These are phyloP conservation scores for Corymbia citriodora DNA, from an alignment of 441 rosid species.

Conservation along the genomic window DNA sequence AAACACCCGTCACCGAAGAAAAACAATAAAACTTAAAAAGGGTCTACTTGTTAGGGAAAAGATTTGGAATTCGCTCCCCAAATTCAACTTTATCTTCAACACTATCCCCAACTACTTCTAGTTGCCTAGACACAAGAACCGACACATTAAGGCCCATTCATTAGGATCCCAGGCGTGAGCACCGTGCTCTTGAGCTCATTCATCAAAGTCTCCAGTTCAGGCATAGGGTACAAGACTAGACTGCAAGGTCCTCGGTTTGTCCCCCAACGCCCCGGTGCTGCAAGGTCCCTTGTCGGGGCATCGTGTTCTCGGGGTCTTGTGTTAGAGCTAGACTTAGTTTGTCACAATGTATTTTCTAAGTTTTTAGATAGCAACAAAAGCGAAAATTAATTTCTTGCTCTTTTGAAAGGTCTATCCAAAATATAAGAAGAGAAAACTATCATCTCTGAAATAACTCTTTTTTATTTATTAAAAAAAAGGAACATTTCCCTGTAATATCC, in stretches of 20 bases:
- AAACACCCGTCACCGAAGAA: neutral
- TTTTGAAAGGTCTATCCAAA: neutral
- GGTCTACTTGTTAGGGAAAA: neutral
- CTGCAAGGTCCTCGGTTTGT: neutral
- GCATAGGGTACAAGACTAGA: accelerated
- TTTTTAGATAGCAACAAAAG: neutral
- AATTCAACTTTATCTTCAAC: neutral
- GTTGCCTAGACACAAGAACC: neutral
- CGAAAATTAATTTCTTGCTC: neutral
- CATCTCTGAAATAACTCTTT: neutral
- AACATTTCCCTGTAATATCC: neutral
- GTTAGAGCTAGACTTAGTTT: neutral
- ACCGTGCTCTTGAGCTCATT: accelerated
- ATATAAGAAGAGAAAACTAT: neutral
- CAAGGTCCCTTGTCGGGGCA: neutral
- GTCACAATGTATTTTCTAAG: neutral
- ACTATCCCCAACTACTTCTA: accelerated
- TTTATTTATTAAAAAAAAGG: neutral
- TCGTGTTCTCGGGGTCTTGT: accelerated
- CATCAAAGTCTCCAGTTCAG: accelerated
- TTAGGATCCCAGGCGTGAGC: neutral
- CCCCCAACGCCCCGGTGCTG: accelerated
- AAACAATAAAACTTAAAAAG: neutral
- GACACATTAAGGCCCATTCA: neutral
- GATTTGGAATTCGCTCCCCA: neutral